phyloP scores from a whole-genome alignment of 441 rosid genomes.

The Corymbia citriodora region DNA sequence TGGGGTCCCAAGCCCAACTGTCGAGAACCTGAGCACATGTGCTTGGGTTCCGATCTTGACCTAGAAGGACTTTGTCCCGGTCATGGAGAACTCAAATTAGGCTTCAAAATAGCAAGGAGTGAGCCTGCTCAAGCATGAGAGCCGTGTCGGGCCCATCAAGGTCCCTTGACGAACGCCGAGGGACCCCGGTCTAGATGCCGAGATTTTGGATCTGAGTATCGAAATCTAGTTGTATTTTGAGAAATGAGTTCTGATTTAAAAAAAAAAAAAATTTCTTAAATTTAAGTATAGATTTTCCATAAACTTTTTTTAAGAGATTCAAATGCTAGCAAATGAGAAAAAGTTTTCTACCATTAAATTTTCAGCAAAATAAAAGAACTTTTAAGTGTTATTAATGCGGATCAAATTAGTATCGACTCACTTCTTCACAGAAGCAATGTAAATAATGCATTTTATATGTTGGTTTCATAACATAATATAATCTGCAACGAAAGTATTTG shows the following conservation, averaged over 20 bases:
- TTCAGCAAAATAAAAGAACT: neutral
- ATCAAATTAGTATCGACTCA: neutral
- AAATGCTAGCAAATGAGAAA: neutral
- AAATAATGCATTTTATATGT: neutral
- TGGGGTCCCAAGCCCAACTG: neutral
- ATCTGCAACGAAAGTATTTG: neutral
- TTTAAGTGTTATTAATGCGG: neutral
- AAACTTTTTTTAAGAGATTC: neutral
- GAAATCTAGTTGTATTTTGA: neutral
- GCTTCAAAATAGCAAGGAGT: rapidly evolving
- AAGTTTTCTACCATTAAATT: neutral
- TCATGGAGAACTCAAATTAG: rapidly evolving
- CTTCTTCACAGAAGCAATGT: neutral
- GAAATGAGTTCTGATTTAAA: neutral
- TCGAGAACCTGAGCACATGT: neutral
- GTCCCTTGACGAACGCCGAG: neutral
- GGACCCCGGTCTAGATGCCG: rapidly evolving
- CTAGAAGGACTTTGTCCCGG: too few species aligned
- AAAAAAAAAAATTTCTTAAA: neutral
- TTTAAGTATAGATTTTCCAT: neutral
- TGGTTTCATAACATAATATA: neutral
- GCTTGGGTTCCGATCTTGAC: neutral
- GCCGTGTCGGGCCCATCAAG: neutral
- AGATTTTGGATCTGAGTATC: neutral
- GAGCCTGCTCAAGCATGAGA: rapidly evolving